phyloP scores from a whole-genome alignment of 1,139 yeast genomes.

The Diutina rugosa region DNA sequence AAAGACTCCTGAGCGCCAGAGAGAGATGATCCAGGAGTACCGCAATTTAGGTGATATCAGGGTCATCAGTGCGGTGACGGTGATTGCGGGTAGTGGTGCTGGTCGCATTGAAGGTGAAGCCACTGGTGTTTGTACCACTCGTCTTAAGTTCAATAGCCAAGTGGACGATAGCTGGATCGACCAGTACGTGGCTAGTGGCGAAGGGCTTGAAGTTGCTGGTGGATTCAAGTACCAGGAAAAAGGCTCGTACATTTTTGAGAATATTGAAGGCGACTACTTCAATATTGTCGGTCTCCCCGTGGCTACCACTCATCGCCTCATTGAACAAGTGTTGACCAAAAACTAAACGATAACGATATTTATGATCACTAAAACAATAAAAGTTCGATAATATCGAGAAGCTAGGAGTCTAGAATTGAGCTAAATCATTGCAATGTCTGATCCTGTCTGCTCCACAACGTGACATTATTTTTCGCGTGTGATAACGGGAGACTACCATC shows the following conservation, averaged over 20 bases:
- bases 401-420: no score
- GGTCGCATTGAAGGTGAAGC: slow-evolving; percentile 4
- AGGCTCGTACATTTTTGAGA: slow-evolving; percentile 52
- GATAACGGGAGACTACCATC: background rate
- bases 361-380: background rate
- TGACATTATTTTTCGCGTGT: background rate
- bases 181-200: slow-evolving; percentile 55
- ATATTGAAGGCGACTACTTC: slow-evolving; percentile 66
- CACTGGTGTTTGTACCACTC: slow-evolving; percentile 9
- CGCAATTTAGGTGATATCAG: slow-evolving; percentile 25
- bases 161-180: slow-evolving; percentile 41
- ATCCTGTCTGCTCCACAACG: no score
- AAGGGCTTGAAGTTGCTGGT: slow-evolving; percentile 79
- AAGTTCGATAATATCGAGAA: no score
- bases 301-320: slow-evolving; percentile 34
- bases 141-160: slow-evolving; percentile 15
- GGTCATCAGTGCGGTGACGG: slow-evolving; percentile 60
- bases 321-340: slow-evolving; percentile 9
- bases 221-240: slow-evolving; percentile 78
- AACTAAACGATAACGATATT: no score
- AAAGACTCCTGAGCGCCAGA: slow-evolving; percentile 22
- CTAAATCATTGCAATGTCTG: no score
- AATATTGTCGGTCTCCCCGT: slow-evolving; percentile 90
- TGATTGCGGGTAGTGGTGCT: slow-evolving; percentile 14
- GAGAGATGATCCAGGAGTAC: slow-evolving; percentile 36